Base-by-base conservation (phyloP, 2,329 filamentous ascomycete species). In the Pseudopithomyces chartarum region DNA sequence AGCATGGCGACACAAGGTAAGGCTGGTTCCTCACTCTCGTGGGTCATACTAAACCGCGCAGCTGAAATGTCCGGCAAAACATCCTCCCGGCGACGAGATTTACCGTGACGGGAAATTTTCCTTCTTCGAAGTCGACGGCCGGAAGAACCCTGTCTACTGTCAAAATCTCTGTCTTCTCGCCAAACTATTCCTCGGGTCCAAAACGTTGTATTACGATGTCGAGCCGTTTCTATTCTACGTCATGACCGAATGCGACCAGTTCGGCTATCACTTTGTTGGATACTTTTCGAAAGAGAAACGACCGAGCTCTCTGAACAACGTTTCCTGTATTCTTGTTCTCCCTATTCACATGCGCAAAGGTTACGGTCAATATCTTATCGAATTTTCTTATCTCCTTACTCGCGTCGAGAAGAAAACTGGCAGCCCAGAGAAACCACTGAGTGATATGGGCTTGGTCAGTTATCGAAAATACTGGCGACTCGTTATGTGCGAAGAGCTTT, bases 221-320 rank as follows among this genome's bases (percentile, higher is more conserved):
- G 94, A 98, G 65, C 95, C 94, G 0, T 98, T 98, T 74, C 78
- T 98, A 6, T 98, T 98, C 79, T 98, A 98, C 74, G 93, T 97
- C 66, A 91, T 98, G 79, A 96, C 92, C 63, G 95, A 97, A 67
- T 94, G 93, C 66, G 91, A 97, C 69, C 90, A 95, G 54, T 85
- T 89, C 17, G 94, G 94, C 17, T 97, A 95, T 71, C 95, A 97
- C 73, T 95, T 99, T 65, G 94, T 98, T 23, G 95, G 95, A n/a
- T 99, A 99, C 73, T 99, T 99, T 69, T 98, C 95, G 49, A 99
- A 99, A 75, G 95, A 99, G 78, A 99, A 99, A 78, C 85, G 96
- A 42, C 90, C 92, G 2, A 94, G 91, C 75, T 96, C 92, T 59
- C 89, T 93, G 66, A 98, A 99, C 76, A 99, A 99, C 63, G 95